Conservation (phyloP, 257 asterid species). For the Anisodus acutangulus region DNA sequence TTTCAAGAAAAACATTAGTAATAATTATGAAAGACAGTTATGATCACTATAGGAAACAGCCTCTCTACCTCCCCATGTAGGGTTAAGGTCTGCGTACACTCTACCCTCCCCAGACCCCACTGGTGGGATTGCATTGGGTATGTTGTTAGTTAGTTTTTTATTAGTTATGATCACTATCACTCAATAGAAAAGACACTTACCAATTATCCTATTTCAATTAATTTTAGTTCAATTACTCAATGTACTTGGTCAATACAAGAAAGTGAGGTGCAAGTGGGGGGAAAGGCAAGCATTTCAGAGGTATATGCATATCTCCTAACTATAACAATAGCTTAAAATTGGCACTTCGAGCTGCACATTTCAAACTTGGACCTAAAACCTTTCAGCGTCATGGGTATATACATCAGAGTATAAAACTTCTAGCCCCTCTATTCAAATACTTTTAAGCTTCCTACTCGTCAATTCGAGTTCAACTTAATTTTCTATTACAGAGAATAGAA, state of each 20-base stretch:
- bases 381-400: background rate
- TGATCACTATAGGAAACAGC: background rate
- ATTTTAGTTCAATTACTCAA: background rate
- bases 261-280: background rate
- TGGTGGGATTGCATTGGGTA: too few relatives aligned
- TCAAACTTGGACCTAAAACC: conserved; percentile 14
- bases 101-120: too few relatives aligned
- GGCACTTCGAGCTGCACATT: background rate
- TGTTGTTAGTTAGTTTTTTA: too few relatives aligned
- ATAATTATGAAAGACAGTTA: too few relatives aligned
- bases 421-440: background rate
- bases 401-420: background rate
- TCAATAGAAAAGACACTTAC: background rate
- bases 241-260: background rate
- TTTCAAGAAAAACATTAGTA: background rate
- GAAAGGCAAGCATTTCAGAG: background rate
- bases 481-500: background rate
- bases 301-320: background rate
- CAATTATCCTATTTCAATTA: background rate
- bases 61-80: too few relatives aligned
- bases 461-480: background rate
- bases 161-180: background rate
- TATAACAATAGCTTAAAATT: background rate
- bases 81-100: too few relatives aligned
- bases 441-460: background rate